phyloP scores from a whole-genome alignment of 495 filamentous ascomycete species.

The Lentithecium fluviatile region DNA sequence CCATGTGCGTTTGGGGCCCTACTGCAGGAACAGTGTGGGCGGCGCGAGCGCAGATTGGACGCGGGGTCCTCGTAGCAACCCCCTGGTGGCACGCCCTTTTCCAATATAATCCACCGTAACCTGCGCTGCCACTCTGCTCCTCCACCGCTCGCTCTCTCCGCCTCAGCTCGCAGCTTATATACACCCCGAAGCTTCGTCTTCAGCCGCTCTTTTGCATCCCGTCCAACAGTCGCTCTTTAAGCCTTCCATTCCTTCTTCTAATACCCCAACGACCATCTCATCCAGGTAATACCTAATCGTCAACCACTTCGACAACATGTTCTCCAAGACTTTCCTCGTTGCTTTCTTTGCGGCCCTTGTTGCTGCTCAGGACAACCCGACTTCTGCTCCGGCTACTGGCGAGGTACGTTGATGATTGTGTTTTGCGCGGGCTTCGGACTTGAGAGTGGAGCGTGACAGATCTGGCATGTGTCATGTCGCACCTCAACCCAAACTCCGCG shows the following conservation, averaged over 20 bases:
- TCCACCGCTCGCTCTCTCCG: constrained; percentile 14
- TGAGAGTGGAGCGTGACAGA: too few relatives aligned
- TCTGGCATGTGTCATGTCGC: not conserved
- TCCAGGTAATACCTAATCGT: constrained; percentile 29
- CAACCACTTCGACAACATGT: constrained; percentile 30
- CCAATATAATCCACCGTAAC: constrained; percentile 13
- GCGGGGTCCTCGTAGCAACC: not conserved
- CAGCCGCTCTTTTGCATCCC: constrained; percentile 27
- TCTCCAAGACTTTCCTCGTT: constrained; percentile 46
- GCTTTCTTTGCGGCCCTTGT: constrained; percentile 51
- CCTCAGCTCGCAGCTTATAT: too few relatives aligned
- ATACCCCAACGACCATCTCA: constrained; percentile 4
- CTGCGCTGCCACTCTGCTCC: constrained; percentile 9
- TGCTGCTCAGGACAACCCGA: constrained; percentile 62
- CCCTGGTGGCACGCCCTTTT: too few relatives aligned
- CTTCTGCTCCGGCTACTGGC: constrained; percentile 45
- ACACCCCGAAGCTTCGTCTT: constrained; percentile 28
- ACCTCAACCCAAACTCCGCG: not conserved
- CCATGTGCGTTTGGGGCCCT: too few relatives aligned
- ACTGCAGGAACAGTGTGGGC: constrained; percentile 28
- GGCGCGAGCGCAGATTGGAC: constrained; percentile 10
- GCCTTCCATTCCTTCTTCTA: constrained; percentile 1
- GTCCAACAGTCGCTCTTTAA: constrained; percentile 9
- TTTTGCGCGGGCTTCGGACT: too few relatives aligned
- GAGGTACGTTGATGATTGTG: too few relatives aligned